Percentiles rank a stretch among this genome's conserved stretches.
These are phyloP conservation scores for Boletus subcaerulescens DNA, from an alignment of 768 basidiomycete species.

Conservation along the genomic window DNA sequence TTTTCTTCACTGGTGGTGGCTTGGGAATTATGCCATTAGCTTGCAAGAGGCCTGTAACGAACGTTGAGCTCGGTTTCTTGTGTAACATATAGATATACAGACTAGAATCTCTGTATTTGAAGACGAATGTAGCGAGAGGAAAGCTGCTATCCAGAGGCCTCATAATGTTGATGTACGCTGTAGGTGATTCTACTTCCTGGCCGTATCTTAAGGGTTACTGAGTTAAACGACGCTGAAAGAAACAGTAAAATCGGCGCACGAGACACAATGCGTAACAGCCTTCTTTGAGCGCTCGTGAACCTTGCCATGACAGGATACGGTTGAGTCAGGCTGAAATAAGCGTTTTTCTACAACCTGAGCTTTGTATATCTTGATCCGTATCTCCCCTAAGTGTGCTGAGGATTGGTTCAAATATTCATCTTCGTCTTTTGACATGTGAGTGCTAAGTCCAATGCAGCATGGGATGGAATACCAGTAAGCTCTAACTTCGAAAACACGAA, in stretches of 20 bases:
- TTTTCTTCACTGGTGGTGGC: conserved; percentile 3
- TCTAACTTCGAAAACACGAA: conserved; percentile 29
- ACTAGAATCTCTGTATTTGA: conserved; percentile 31
- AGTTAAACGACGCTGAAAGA: neutral
- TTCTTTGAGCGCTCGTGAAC: conserved; percentile 33
- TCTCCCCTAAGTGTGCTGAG: conserved; percentile 21
- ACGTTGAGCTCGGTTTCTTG: neutral
- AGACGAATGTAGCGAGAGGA: conserved; percentile 27
- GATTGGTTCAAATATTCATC: conserved; percentile 20
- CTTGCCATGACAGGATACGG: conserved; percentile 9
- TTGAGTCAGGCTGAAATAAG: no score
- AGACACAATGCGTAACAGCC: conserved; percentile 28
- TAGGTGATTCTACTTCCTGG: conserved; percentile 3
- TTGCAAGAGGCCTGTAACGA: conserved; percentile 23
- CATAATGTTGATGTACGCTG: neutral
- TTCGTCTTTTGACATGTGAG: conserved; percentile 24
- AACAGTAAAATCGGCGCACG: conserved; percentile 13
- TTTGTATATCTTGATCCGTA: conserved; percentile 13
- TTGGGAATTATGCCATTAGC: conserved; percentile 27
- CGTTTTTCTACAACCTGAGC: neutral
- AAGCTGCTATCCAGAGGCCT: conserved; percentile 9
- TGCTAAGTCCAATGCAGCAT: no score
- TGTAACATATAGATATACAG: neutral
- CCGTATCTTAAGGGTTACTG: conserved; percentile 20
- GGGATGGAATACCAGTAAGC: conserved; percentile 24